Evolutionary conservation across 1,139 yeast species (phyloP).

Genomic region (Saccharomyces hybrid): DNA sequence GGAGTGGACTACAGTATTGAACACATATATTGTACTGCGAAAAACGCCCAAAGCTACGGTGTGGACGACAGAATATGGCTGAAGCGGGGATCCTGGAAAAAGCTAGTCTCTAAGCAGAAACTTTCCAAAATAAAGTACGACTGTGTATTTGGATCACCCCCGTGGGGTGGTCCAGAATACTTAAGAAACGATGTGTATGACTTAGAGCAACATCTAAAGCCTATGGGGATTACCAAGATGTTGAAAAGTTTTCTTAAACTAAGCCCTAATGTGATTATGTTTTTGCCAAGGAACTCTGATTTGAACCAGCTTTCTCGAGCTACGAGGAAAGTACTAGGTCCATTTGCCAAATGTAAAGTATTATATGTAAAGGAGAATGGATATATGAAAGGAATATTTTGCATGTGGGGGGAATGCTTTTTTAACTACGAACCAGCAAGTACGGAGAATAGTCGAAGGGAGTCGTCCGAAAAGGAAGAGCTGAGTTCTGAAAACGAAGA

Average conservation of each 20-base stretch:
- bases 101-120: conserved; percentile 29
- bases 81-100: conserved; percentile 49
- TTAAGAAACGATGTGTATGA: conserved; percentile 41
- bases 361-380: conserved; percentile 40
- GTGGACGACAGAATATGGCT: conserved; percentile 45
- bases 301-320: conserved; percentile 47
- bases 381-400: conserved; percentile 47
- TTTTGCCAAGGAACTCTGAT: conserved; percentile 68
- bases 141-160: conserved; percentile 78
- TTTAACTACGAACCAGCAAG: conserved; percentile 13
- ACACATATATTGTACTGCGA: conserved; percentile 57
- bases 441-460: background rate
- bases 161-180: conserved; percentile 94
- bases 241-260: conserved; percentile 38
- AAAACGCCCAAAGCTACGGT: conserved; percentile 67
- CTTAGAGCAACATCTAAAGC: conserved; percentile 35
- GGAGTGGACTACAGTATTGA: conserved; percentile 60
- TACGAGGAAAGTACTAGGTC: conserved; percentile 42
- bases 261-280: conserved; percentile 52
- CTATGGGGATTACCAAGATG: conserved; percentile 43
- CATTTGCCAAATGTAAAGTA: conserved; percentile 40
- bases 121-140: conserved; percentile 39
- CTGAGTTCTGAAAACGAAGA: background rate
- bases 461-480: background rate
- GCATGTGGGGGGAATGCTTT: conserved; percentile 47